These are phyloP conservation scores for Blastomyces gilchristii DNA, from an alignment of 2,329 filamentous ascomycete genomes.

Conservation along the genomic window DNA sequence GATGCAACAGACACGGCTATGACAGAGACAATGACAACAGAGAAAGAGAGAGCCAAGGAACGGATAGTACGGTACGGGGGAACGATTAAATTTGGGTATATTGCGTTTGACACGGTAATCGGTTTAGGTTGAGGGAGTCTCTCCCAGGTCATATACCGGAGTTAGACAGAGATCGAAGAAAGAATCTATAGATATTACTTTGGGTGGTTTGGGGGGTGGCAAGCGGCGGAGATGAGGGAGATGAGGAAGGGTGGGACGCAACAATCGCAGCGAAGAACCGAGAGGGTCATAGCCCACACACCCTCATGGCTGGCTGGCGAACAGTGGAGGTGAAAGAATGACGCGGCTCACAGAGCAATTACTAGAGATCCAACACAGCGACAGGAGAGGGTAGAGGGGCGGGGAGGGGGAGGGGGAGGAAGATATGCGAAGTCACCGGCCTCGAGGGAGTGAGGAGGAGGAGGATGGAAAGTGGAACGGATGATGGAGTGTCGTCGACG, in stretches of 20 bases:
- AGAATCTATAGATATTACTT: background rate
- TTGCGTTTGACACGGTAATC: background rate
- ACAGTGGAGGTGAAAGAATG: conserved; percentile 29
- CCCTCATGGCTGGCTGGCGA: conserved; percentile 26
- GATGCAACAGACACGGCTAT: background rate
- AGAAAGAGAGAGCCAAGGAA: background rate
- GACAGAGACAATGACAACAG: background rate
- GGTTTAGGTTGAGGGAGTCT: background rate
- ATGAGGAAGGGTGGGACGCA: conserved; percentile 6
- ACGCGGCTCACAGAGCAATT: conserved; percentile 21
- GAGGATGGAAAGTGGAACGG: background rate
- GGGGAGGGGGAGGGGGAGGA: background rate
- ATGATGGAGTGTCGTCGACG: conserved; percentile 4
- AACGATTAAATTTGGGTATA: background rate
- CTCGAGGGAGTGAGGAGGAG: conserved; percentile 2
- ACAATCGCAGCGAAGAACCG: conserved; percentile 7
- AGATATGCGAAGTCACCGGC: conserved; percentile 4
- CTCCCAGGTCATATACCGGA: background rate
- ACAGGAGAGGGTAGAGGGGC: background rate
- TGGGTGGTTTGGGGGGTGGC: background rate
- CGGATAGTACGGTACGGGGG: background rate
- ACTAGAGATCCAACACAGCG: conserved; percentile 5
- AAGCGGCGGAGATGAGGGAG: background rate
- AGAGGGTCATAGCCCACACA: conserved; percentile 11
- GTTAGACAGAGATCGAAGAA: background rate